These are phyloP conservation scores for Sphaerosporella brunnea DNA, from an alignment of 495 filamentous ascomycete genomes.

Conservation along the genomic window DNA sequence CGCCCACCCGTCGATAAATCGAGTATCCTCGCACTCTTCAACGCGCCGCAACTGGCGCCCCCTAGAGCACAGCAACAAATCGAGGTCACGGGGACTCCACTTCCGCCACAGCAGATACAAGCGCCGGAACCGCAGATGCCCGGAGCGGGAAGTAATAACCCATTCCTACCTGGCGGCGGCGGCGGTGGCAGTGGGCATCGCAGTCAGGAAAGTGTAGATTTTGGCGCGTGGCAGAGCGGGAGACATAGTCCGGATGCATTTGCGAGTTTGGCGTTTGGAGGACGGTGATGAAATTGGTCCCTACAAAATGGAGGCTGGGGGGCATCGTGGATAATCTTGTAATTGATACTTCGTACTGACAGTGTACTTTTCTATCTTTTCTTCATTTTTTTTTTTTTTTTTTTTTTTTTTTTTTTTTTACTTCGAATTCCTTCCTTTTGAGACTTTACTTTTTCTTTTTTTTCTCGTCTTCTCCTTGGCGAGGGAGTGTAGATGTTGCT, in stretches of 20 bases:
- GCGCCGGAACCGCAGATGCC: slow-evolving; percentile 11
- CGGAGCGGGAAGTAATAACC: slow-evolving; percentile 25
- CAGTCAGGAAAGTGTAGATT: slow-evolving; percentile 78
- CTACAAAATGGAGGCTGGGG: no score
- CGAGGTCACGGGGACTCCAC: background rate
- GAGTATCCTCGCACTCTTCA: slow-evolving; percentile 76
- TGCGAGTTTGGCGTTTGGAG: slow-evolving; percentile 56
- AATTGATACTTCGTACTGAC: no score
- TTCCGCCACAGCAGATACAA: slow-evolving; percentile 20
- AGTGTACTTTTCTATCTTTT: no score
- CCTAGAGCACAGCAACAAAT: slow-evolving; percentile 27
- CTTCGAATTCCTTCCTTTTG: no score
- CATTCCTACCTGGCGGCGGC: slow-evolving; percentile 22
- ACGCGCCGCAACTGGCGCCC: slow-evolving; percentile 54
- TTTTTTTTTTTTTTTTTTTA: no score
- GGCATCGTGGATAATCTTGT: no score
- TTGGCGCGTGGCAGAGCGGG: slow-evolving; percentile 48
- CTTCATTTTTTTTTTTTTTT: no score
- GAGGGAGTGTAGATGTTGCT: no score
- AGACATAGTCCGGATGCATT: slow-evolving; percentile 93
- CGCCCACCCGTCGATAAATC: slow-evolving; percentile 48
- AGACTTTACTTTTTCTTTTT: no score
- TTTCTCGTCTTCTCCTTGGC: no score
- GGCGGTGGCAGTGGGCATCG: slow-evolving; percentile 34
- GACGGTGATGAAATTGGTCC: slow-evolving; percentile 15